These are phyloP conservation scores for Huntiella bhutanensis DNA, from an alignment of 2,329 filamentous ascomycete genomes.

Conservation along the genomic window DNA sequence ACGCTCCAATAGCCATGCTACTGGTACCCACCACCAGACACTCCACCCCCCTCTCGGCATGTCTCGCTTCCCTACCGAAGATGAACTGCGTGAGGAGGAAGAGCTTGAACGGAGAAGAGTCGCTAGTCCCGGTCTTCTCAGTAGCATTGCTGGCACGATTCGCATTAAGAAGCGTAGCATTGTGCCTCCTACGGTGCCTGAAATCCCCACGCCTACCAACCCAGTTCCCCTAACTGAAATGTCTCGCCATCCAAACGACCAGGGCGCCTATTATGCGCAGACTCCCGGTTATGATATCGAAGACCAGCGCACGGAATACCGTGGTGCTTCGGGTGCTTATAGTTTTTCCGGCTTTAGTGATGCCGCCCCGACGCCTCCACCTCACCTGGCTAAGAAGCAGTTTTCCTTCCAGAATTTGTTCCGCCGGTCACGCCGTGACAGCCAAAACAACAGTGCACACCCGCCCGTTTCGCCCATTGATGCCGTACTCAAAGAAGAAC, in stretches of 20 bases:
- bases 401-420: constrained; percentile 91
- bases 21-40: constrained; percentile 11
- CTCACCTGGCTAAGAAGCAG: constrained; percentile 47
- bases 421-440: constrained; percentile 15
- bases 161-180: constrained; percentile 18
- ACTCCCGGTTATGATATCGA: constrained; percentile 28
- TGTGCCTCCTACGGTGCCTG: constrained; percentile 21
- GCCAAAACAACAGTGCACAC: not conserved
- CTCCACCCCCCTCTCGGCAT: constrained; percentile 68
- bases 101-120: constrained; percentile 16
- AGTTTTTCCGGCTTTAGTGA: constrained; percentile 20
- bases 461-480: constrained; percentile 24
- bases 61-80: constrained; percentile 58
- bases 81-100: constrained; percentile 37
- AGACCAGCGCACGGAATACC: constrained; percentile 25
- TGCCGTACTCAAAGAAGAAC: constrained; percentile 13
- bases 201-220: constrained; percentile 35
- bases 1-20: constrained; percentile 16
- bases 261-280: constrained; percentile 20
- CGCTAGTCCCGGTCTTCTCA: constrained; percentile 25
- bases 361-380: constrained; percentile 31
- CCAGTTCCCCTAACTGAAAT: constrained; percentile 46
- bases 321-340: constrained; percentile 24
- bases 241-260: constrained; percentile 24
- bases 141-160: constrained; percentile 38